A percentile compares a stretch with the other conserved stretches of the same genome.
Conservation (phyloP, 2,329 filamentous ascomycete species). For the Aspergillus sp. region DNA sequence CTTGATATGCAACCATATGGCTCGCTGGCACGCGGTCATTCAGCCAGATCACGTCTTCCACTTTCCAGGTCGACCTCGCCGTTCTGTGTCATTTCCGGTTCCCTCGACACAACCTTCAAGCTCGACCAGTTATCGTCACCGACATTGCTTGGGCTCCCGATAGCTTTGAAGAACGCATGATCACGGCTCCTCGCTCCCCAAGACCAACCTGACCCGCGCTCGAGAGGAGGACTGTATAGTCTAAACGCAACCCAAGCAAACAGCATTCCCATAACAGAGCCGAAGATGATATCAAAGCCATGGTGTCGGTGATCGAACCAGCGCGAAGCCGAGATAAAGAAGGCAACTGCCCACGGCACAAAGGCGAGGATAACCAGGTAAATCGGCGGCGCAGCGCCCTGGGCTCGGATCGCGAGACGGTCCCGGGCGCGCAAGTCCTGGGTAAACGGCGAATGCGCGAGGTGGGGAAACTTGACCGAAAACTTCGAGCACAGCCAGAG, state of each 20-base stretch:
- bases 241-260: constrained; percentile 74
- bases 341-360: constrained; percentile 69
- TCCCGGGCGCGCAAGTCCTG: constrained; percentile 23
- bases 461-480: constrained; percentile 47
- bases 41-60: constrained; percentile 14
- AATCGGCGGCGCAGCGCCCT: constrained; percentile 78
- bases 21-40: background rate
- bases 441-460: constrained; percentile 30
- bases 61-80: constrained; percentile 22
- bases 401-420: constrained; percentile 58
- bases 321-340: constrained; percentile 81
- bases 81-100: background rate
- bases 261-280: constrained; percentile 73
- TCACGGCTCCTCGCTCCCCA: constrained; percentile 76
- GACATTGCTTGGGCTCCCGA: constrained; percentile 34
- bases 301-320: constrained; percentile 89
- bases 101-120: background rate
- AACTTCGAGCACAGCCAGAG: constrained; percentile 73
- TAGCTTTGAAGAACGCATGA: constrained; percentile 61
- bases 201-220: constrained; percentile 79
- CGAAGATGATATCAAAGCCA: constrained; percentile 87
- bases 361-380: constrained; percentile 72
- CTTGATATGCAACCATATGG: background rate
- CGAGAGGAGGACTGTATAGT: constrained; percentile 81
- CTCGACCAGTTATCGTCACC: constrained; percentile 30